phyloP scores from a whole-genome alignment of 2,329 filamentous ascomycete genomes.

The Colletotrichum costaricense region DNA sequence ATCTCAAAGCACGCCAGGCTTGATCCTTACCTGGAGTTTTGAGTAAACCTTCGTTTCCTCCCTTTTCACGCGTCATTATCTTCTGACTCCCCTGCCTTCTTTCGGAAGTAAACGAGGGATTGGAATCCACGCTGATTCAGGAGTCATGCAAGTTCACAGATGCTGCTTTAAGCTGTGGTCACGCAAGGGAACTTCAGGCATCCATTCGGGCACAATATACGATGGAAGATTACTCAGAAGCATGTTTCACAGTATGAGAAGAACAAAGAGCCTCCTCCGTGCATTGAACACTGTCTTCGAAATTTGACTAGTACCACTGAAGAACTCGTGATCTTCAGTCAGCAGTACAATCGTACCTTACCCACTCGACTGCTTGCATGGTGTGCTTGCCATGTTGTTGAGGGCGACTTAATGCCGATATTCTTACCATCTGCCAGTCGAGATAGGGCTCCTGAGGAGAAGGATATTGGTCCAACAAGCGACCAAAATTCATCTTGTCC shows the following conservation, averaged over 20 bases:
- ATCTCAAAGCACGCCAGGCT: neutral
- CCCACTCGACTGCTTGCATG: neutral
- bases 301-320: neutral
- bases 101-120: neutral
- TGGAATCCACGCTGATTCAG: neutral
- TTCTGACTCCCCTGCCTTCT: neutral
- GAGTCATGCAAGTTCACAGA: neutral
- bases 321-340: neutral
- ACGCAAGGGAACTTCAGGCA: neutral
- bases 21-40: neutral
- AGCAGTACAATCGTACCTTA: neutral
- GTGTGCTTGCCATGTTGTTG: neutral
- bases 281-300: neutral
- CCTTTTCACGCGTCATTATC: neutral
- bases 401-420: neutral
- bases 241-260: neutral
- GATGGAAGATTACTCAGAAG: neutral
- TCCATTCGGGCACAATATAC: neutral
- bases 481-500: neutral
- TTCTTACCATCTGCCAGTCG: neutral
- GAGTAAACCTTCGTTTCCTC: neutral
- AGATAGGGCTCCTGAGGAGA: neutral
- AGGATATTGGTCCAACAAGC: neutral
- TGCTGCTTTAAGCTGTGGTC: neutral
- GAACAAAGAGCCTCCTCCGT: neutral